Evolutionary conservation across 768 basidiomycete species (phyloP), one percentile per base, ranked within the genome.

Genomic region (Russula brevipes): DNA sequence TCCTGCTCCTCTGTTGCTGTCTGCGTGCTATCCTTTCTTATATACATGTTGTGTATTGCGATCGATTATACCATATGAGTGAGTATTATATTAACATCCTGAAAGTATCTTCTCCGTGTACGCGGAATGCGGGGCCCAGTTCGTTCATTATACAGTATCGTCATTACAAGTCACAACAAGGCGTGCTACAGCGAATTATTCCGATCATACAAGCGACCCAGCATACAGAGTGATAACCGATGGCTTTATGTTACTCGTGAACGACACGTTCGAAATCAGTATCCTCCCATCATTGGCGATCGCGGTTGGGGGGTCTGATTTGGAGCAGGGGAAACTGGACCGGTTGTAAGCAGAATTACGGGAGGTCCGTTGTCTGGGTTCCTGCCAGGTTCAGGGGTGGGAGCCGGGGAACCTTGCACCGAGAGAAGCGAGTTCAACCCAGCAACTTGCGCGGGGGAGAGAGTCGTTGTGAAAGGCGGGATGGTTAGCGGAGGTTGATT

Each of bases 401-500:
- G 73, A n/a, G 72, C 64, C 33, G 80, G 67, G 24, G 80, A 64
- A 51, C 73, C 75, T 16, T 19, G 10, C 17, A 41, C 41, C 11
- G 54, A 31, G 54, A 64, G 42, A 3, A 35, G 30, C 9, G 62
- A 63, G 24, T 58, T 1, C 14, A 60, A 14, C 12, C n/a, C 14
- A 36, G 76, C 73, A 4, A 79, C 82, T 38, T 79, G 74, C 11
- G 76, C 66, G 9, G 81, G 80, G 31, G 74, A 71, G 47, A 84
- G 69, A 2, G 79, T 81, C 33, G 74, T 72, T 0, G 81, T 83
- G 24, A 73, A 71, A 16, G 77, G 66, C 4, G 72, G 56, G 45
- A 78, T 70, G 5, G 74, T 74, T 8, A 65, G 55, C 16, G 66
- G 24, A 0, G 69, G 54, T 19, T 61, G 51, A 35, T 68, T 63